Evolutionary conservation across 495 filamentous ascomycete species (phyloP).

Genomic region (Neurospora pannonica): DNA sequence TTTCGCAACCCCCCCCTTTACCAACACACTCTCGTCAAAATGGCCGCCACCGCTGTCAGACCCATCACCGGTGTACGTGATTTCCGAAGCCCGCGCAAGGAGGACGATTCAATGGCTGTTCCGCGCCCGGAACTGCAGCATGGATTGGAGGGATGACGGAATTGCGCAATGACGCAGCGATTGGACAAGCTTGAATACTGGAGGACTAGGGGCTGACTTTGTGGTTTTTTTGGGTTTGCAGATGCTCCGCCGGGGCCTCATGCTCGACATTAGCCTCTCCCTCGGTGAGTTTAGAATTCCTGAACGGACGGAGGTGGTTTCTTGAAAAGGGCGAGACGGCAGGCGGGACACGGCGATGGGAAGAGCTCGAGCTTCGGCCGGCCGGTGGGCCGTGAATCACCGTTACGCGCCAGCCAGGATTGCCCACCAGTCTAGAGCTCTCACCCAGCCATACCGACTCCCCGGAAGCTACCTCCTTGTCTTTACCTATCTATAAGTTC

Average conservation of each 20-base stretch:
- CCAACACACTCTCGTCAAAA: constrained; percentile 19
- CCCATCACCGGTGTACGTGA: constrained; percentile 21
- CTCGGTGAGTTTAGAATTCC: constrained; percentile 26
- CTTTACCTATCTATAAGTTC: not conserved
- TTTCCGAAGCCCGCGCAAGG: not conserved
- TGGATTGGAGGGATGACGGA: not conserved
- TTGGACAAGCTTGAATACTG: constrained; percentile 4
- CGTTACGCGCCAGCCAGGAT: not conserved
- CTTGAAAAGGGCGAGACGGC: not conserved
- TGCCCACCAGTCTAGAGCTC: not conserved
- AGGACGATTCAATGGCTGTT: not conserved
- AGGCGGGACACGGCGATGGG: not conserved
- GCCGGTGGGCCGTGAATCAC: not conserved
- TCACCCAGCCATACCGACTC: not conserved
- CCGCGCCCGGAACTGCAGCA: no score
- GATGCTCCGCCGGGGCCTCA: constrained; percentile 43
- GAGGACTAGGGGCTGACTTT: not conserved
- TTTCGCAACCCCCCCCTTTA: constrained; percentile 10
- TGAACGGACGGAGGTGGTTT: not conserved
- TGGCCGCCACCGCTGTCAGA: constrained; percentile 23
- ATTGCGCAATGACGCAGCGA: not conserved
- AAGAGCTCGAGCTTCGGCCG: not conserved
- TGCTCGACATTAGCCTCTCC: constrained; percentile 34
- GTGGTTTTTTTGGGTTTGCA: constrained; percentile 5
- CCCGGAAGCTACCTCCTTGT: not conserved